These are phyloP conservation scores for Debaryomyces tyrocola DNA, from an alignment of 805 yeast species.

Conservation along the genomic window DNA sequence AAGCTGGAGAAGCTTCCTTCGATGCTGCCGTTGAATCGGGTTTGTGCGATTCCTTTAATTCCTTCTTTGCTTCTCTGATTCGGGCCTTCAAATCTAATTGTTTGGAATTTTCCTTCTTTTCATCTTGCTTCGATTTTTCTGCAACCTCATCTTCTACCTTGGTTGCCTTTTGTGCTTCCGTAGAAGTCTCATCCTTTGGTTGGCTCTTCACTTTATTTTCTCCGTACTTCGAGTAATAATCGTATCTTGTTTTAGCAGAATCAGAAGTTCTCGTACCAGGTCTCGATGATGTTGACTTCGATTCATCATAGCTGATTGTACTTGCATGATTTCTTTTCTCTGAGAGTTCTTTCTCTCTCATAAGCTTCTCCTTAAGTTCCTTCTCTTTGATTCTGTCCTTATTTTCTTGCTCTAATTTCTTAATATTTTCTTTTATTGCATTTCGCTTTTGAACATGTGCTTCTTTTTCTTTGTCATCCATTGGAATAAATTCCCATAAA, in stretches of 20 bases:
- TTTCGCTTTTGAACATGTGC: constrained; percentile 23
- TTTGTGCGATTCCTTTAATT: constrained; percentile 5
- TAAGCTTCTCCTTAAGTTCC: constrained; percentile 11
- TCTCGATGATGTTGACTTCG: constrained; percentile 9
- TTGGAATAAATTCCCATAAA: constrained; percentile 56
- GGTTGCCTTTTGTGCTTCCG: not conserved
- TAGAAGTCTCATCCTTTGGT: not conserved
- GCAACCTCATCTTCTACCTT: not conserved
- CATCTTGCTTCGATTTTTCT: not conserved
- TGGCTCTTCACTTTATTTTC: constrained; percentile 5
- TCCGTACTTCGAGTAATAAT: constrained; percentile 27
- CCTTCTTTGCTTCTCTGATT: constrained; percentile 8
- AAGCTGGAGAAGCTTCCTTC: not conserved
- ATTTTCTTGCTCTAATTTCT: constrained; percentile 13
- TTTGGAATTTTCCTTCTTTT: constrained; percentile 3
- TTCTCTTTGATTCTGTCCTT: constrained; percentile 10
- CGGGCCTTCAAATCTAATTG: constrained; percentile 5
- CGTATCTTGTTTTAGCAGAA: constrained; percentile 27
- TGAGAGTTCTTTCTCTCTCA: constrained; percentile 9
- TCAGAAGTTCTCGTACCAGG: constrained; percentile 10
- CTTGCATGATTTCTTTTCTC: constrained; percentile 3
- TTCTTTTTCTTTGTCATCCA: constrained; percentile 44
- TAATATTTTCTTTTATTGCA: constrained; percentile 15
- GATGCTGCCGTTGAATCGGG: not conserved
- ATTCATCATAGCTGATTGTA: constrained; percentile 20